These are phyloP conservation scores for Starmerella stigmatis DNA, from an alignment of 805 yeast species.

Conservation along the genomic window DNA sequence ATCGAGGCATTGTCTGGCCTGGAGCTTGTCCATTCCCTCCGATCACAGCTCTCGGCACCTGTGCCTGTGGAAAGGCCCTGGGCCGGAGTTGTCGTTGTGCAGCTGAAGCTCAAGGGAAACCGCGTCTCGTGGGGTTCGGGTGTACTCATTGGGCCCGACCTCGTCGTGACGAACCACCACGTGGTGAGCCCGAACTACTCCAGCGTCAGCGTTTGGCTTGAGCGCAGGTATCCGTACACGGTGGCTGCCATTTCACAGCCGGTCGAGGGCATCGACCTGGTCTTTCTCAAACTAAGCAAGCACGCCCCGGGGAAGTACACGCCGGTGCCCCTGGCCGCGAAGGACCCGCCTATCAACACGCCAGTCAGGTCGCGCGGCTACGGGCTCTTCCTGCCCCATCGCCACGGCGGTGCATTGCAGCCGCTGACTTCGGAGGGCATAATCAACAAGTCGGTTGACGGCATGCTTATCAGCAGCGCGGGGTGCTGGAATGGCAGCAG, in stretches of 20 bases:
- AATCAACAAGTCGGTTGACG: conserved; percentile 9
- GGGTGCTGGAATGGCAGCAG: conserved; percentile 35
- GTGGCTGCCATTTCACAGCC: conserved; percentile 24
- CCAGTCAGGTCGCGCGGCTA: conserved; percentile 29
- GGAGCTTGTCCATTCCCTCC: neutral
- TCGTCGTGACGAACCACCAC: conserved; percentile 31
- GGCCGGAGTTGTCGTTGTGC: conserved; percentile 21
- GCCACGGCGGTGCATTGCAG: conserved; percentile 17
- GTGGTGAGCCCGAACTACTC: conserved; percentile 24
- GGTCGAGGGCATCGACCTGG: conserved; percentile 28
- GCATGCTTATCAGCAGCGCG: conserved; percentile 29
- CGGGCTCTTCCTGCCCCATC: conserved; percentile 29
- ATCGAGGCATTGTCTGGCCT: neutral
- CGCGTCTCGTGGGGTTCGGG: conserved; percentile 33
- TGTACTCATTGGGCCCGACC: conserved; percentile 25
- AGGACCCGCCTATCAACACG: conserved; percentile 19
- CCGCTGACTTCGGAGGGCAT: conserved; percentile 30
- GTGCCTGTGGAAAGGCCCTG: neutral
- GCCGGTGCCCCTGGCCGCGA: conserved; percentile 21
- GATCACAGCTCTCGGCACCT: neutral
- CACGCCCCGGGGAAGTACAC: conserved; percentile 10
- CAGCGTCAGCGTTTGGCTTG: conserved; percentile 12
- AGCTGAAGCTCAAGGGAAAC: conserved; percentile 19
- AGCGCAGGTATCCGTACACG: conserved; percentile 7
- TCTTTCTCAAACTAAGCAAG: conserved; percentile 21